phyloP scores from a whole-genome alignment of 495 filamentous ascomycete species.

The Aspergillus haitiensis region DNA sequence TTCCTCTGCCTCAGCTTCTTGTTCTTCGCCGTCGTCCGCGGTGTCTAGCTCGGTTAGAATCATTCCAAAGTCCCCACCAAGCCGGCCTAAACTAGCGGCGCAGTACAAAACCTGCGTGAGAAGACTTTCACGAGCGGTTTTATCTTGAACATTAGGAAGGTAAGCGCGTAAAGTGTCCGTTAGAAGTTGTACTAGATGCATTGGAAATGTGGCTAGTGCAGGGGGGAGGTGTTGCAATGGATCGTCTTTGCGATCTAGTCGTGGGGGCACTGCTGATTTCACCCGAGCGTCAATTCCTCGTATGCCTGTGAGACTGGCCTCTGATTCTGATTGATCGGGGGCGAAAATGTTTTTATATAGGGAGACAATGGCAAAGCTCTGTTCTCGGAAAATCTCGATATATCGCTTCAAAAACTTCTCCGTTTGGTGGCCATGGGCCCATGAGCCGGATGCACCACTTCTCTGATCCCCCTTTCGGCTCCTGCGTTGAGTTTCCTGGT shows the following conservation, averaged over 20 bases:
- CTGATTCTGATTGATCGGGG: constrained; percentile 43
- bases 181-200: constrained; percentile 81
- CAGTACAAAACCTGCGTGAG: constrained; percentile 96
- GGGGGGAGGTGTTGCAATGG: constrained; percentile 70
- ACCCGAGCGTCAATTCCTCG: constrained; percentile 37
- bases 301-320: constrained; percentile 35
- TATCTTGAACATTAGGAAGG: constrained; percentile 80
- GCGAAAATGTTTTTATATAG: constrained; percentile 91
- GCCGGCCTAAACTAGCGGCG: constrained; percentile 83
- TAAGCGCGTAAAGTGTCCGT: constrained; percentile 76
- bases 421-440: constrained; percentile 84
- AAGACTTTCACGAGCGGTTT: constrained; percentile 75
- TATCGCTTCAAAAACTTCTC: constrained; percentile 93
- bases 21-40: constrained; percentile 50
- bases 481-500: constrained; percentile 70
- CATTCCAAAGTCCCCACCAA: constrained; percentile 92
- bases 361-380: constrained; percentile 91
- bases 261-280: constrained; percentile 25
- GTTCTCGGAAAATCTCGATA: constrained; percentile 97
- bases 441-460: constrained; percentile 37
- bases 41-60: constrained; percentile 71
- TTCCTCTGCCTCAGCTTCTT: constrained; percentile 34
- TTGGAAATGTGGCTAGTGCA: constrained; percentile 78
- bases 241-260: constrained; percentile 43
- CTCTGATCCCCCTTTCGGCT: constrained; percentile 28